A percentile compares a stretch with the other conserved stretches of the same genome.
These are phyloP conservation scores for Lipomyces mesembrius DNA, from an alignment of 805 yeast species.

Conservation along the genomic window DNA sequence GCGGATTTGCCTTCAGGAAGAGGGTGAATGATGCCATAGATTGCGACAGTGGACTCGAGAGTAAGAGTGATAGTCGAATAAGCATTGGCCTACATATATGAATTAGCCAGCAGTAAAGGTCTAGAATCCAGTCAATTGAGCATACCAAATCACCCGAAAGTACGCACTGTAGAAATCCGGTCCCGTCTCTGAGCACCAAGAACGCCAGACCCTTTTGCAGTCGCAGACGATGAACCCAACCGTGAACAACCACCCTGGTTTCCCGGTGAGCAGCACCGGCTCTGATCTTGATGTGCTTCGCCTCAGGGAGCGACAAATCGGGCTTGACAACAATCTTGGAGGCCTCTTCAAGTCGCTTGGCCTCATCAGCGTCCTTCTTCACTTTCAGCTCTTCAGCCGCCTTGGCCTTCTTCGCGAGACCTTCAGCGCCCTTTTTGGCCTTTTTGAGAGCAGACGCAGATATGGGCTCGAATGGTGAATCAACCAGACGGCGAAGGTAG, in stretches of 20 bases:
- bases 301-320: slow-evolving; percentile 73
- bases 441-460: slow-evolving; percentile 90
- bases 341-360: slow-evolving; percentile 75
- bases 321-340: slow-evolving; percentile 75
- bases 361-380: slow-evolving; percentile 69
- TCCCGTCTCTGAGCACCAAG: slow-evolving; percentile 91
- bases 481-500: slow-evolving; percentile 64
- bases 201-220: slow-evolving; percentile 90
- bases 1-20: slow-evolving; percentile 97
- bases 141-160: slow-evolving; percentile 74
- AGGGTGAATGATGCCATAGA: slow-evolving; percentile 79
- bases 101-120: background rate
- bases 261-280: slow-evolving; percentile 61
- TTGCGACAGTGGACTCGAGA: slow-evolving; percentile 78
- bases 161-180: slow-evolving; percentile 87
- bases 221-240: slow-evolving; percentile 97
- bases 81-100: slow-evolving; percentile 64
- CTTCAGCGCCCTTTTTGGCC: slow-evolving; percentile 95
- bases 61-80: slow-evolving; percentile 83
- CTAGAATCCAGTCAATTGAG: background rate
- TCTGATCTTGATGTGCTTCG: slow-evolving; percentile 68
- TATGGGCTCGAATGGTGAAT: slow-evolving; percentile 71
- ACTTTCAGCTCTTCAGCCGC: slow-evolving; percentile 56
- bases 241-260: slow-evolving; percentile 75
- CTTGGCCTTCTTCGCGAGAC: slow-evolving; percentile 79